A percentile compares a stretch with the other conserved stretches of the same genome.
These are phyloP conservation scores for Xylaria castorea DNA, from an alignment of 495 filamentous ascomycete species.

Conservation along the genomic window DNA sequence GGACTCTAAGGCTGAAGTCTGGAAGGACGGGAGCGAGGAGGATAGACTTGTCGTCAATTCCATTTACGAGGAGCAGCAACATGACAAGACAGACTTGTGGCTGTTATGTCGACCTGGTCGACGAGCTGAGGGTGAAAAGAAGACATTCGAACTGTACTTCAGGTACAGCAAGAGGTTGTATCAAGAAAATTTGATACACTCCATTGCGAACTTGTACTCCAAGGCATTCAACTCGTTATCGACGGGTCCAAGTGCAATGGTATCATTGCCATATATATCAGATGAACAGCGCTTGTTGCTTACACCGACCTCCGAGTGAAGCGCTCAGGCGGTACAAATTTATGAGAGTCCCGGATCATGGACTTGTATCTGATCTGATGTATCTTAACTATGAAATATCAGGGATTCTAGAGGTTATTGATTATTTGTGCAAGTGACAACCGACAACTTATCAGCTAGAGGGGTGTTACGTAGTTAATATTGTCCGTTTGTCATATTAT, in stretches of 20 bases:
- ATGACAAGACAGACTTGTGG: slow-evolving; percentile 4
- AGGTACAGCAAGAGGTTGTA: not conserved
- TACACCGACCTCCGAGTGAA: not conserved
- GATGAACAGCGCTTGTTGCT: not conserved
- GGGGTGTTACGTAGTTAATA: not conserved
- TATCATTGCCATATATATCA: not conserved
- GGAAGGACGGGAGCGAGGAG: not conserved
- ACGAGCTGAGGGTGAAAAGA: not conserved
- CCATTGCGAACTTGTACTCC: not conserved
- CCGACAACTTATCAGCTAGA: not conserved
- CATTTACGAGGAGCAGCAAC: slow-evolving; percentile 2
- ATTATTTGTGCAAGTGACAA: not conserved
- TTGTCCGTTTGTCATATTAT: not conserved
- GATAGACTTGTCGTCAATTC: not conserved
- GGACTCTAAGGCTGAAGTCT: not conserved
- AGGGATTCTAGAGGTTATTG: not conserved
- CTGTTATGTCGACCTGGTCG: not conserved
- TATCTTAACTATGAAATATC: not conserved
- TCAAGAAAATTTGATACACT: not conserved
- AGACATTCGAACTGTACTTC: not conserved
- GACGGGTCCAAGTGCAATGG: not conserved
- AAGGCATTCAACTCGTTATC: slow-evolving; percentile 9
- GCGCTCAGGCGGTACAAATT: not conserved
- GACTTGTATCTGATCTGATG: not conserved
- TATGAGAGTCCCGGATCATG: not conserved